A percentile compares a stretch with the other conserved stretches of the same genome.
These are phyloP conservation scores for Akanthomyces lecanii DNA, from an alignment of 2,329 filamentous ascomycete genomes.

Conservation along the genomic window DNA sequence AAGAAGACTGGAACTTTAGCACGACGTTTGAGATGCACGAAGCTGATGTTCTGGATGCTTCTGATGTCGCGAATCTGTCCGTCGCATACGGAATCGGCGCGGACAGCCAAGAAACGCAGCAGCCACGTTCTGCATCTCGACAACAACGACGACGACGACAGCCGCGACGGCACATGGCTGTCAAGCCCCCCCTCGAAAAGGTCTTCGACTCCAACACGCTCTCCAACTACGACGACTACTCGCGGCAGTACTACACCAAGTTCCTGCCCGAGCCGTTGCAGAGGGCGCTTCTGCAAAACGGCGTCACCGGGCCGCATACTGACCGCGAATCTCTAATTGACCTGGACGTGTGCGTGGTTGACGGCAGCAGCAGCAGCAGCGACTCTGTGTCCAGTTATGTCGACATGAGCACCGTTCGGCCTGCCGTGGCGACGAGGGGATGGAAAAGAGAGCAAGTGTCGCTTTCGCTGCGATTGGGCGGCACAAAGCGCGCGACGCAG, in stretches of 20 bases:
- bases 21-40: slow-evolving; percentile 46
- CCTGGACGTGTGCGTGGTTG: slow-evolving; percentile 29
- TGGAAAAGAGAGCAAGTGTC: slow-evolving; percentile 44
- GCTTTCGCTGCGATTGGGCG: slow-evolving; percentile 41
- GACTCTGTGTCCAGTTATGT: slow-evolving; percentile 26
- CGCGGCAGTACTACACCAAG: slow-evolving; percentile 38
- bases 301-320: slow-evolving; percentile 41
- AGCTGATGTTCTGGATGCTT: slow-evolving; percentile 42
- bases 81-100: slow-evolving; percentile 26
- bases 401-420: slow-evolving; percentile 39
- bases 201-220: slow-evolving; percentile 46
- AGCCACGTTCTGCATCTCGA: slow-evolving; percentile 32
- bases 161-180: slow-evolving; percentile 35
- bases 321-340: slow-evolving; percentile 44
- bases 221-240: slow-evolving; percentile 44
- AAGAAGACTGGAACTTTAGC: slow-evolving; percentile 56
- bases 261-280: slow-evolving; percentile 33
- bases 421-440: slow-evolving; percentile 41
- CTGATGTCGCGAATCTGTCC: slow-evolving; percentile 29
- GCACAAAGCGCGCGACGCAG: slow-evolving; percentile 44
- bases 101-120: background rate
- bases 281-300: slow-evolving; percentile 46
- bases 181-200: slow-evolving; percentile 42
- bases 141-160: slow-evolving; percentile 29
- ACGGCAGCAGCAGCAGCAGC: background rate